Conservation (phyloP, 1,284 basidiomycete species). For the Dichomitus squalens region DNA sequence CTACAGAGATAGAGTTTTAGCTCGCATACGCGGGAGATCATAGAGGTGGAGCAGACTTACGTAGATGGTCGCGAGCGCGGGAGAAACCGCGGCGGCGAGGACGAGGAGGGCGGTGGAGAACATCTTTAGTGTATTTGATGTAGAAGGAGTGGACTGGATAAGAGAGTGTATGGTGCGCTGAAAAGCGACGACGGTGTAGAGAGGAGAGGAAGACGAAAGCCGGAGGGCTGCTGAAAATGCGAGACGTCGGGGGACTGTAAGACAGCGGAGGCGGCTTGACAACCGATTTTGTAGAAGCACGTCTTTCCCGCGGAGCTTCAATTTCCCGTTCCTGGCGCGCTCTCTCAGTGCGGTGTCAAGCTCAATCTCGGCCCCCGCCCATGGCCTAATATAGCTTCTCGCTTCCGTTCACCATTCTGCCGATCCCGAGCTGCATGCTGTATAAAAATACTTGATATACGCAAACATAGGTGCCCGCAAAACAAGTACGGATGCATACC, state of each 20-base stretch:
- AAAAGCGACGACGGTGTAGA: constrained; percentile 16
- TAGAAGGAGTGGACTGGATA: constrained; percentile 34
- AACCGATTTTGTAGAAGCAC: constrained; percentile 19
- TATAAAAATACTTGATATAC: no score
- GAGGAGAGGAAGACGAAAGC: constrained; percentile 13
- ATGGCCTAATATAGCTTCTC: background rate
- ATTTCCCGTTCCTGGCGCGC: constrained; percentile 14
- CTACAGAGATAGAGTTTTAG: constrained; percentile 44
- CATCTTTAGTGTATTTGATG: constrained; percentile 46
- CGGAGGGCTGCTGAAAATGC: background rate
- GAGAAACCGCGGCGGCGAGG: constrained; percentile 55
- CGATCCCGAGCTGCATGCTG: no score
- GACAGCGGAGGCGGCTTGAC: constrained; percentile 5
- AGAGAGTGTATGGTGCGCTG: constrained; percentile 26
- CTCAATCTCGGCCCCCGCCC: background rate
- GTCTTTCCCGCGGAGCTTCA: constrained; percentile 17
- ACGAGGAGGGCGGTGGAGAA: constrained; percentile 50
- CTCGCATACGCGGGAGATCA: no score
- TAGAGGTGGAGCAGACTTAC: constrained; percentile 43
- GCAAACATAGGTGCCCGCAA: no score
- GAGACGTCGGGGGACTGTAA: constrained; percentile 3
- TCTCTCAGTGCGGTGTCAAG: no score
- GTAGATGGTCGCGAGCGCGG: constrained; percentile 58
- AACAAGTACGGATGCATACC: no score
- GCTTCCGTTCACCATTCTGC: no score